Base-by-base conservation (phyloP, 2,329 filamentous ascomycete genomes). In the Fusarium sambucinum region DNA sequence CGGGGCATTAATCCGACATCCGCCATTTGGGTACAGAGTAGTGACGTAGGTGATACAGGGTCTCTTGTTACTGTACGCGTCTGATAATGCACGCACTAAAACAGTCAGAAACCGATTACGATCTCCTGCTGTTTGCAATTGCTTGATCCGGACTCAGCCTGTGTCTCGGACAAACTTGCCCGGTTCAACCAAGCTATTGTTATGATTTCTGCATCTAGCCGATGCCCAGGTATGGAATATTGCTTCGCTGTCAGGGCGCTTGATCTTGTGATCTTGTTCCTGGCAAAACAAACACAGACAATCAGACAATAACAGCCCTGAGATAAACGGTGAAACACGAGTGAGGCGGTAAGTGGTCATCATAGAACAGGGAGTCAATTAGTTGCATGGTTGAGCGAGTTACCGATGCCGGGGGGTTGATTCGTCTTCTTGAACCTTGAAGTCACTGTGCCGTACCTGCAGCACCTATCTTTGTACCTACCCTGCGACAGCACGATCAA, bases 41-140 rank as follows among this genome's bases (percentile, higher is more conserved):
- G 55, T 68, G 65, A 68, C 65, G 65, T 68, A 66, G 61, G 21
- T 52, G 54, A 59, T 35, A 59, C 44, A 55, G 35, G 40, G 41
- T 45, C 41, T 13, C 47, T 32, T 55, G 59, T 38, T 52, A 59
- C 61, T 19, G 53, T 52, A 42, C 65, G 52, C 55, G 64, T 59
- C 54, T 55, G 64, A 69, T 44, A 60, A 69, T 69, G 65, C 59
- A 68, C 29, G 50, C 65, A 68, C 65, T 68, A 68, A 66, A 65
- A 68, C 59, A 56, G 54, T 46, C 29, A 54, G 51, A 66, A 55
- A 38, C 45, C 42, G 59, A 59, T 63, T 59, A 37, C 45, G 37
- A 41, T 64, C 45, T 37, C n/a, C 47, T 23, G 23, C 32, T 38
- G 23, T 51, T 51, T 51, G 23, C 47, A 51, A 29, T 21, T n/a